These are phyloP conservation scores for Chalciporus piperatus DNA, from an alignment of 768 basidiomycete species.

Conservation along the genomic window DNA sequence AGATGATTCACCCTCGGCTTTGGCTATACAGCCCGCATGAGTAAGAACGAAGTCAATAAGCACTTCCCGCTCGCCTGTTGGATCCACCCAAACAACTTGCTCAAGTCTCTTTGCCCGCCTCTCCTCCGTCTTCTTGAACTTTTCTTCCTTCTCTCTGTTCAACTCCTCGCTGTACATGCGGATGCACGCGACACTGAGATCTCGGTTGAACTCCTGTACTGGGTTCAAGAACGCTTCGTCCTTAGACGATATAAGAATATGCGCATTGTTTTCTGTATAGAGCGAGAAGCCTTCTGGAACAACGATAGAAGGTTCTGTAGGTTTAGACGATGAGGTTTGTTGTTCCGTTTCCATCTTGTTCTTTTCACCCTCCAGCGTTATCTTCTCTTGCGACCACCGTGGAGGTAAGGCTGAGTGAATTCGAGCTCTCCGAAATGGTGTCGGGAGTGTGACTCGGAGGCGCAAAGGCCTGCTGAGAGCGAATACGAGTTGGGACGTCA, in stretches of 20 bases:
- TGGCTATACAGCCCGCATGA: constrained; percentile 2
- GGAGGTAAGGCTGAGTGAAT: neutral
- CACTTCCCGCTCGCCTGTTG: constrained; percentile 38
- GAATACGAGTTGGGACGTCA: constrained; percentile 18
- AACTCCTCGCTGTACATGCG: constrained; percentile 76
- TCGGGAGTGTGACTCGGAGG: constrained; percentile 11
- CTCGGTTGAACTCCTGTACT: constrained; percentile 96
- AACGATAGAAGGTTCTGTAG: constrained; percentile 24
- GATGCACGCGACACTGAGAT: constrained; percentile 88
- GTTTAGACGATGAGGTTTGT: neutral
- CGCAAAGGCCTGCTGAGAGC: constrained; percentile 29
- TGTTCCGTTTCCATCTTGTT: neutral
- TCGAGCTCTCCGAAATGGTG: constrained; percentile 2
- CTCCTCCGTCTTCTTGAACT: constrained; percentile 52
- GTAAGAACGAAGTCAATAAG: neutral
- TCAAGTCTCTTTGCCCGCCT: constrained; percentile 39
- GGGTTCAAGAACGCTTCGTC: constrained; percentile 92
- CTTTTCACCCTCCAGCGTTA: too few species aligned
- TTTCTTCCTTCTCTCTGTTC: constrained; percentile 56
- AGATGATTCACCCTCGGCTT: constrained; percentile 1
- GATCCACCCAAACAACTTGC: constrained; percentile 40
- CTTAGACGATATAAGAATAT: constrained; percentile 64
- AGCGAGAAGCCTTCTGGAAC: constrained; percentile 76
- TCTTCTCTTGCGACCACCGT: neutral
- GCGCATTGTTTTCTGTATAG: constrained; percentile 78